phyloP scores from a whole-genome alignment of 345 rosid species.

The Lenwebbia sp. region DNA sequence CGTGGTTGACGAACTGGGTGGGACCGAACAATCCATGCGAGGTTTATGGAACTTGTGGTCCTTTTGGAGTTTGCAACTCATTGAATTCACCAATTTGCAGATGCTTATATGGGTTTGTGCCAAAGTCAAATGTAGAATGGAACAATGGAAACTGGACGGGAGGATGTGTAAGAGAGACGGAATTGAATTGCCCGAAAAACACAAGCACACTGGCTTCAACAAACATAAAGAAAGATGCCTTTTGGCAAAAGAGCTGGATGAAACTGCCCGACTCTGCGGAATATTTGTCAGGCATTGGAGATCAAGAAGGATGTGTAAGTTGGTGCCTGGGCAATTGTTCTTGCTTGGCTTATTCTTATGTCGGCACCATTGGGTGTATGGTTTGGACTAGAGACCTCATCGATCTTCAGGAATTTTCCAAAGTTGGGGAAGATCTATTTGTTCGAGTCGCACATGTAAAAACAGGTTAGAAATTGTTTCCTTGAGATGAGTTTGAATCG shows the following conservation, averaged over 20 bases:
- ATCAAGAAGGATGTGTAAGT: background rate
- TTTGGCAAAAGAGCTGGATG: background rate
- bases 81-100: background rate
- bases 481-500: background rate
- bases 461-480: slow-evolving; percentile 7
- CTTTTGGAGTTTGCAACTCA: slow-evolving; percentile 11
- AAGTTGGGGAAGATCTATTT: background rate
- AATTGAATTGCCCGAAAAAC: slow-evolving; percentile 2
- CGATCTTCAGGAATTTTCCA: background rate
- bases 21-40: slow-evolving; percentile 10
- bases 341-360: slow-evolving; percentile 1
- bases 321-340: slow-evolving; percentile 20
- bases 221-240: background rate
- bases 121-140: slow-evolving; percentile 8
- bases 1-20: background rate
- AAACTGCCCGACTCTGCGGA: background rate
- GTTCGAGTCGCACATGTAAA: background rate
- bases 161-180: slow-evolving; percentile 11
- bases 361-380: slow-evolving; percentile 1
- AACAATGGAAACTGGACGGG: slow-evolving; percentile 1
- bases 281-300: background rate
- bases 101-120: slow-evolving; percentile 22
- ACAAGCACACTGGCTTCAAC: background rate
- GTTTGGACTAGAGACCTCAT: background rate
- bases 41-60: slow-evolving; percentile 15